Evolutionary conservation across 106 monocot genomes (phyloP), one percentile per base, ranked within the genome.

Genomic region (Cymbidium sinense): DNA sequence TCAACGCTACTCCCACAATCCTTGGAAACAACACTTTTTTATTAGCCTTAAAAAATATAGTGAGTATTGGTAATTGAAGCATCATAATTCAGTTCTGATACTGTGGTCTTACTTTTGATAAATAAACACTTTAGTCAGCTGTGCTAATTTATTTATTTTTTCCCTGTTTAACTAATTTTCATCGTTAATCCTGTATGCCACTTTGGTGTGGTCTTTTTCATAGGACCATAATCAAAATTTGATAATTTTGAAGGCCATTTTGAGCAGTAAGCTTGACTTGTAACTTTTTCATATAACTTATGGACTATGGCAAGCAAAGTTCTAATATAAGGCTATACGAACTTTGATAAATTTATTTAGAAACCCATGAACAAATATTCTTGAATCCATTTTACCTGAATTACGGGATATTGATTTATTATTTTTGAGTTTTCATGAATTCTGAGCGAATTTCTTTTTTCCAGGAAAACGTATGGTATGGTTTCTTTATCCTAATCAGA

Each of bases 401-500:
- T 36, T 20, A 39, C 37, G 39, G 23, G 34, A 44, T 11, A 44
- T 2, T 43, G 71, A 27, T 27, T 47, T 27, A 74, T 44, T 74
- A 13, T 27, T 74, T 2, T 74, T 44, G 44, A 44, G 2, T 74
- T 13, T 74, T 74, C 11, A 20, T 43, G 67, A 33, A 67, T 67
- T 67, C 67, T 33, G 33, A 67, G 34, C 4, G 27, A 25, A 21
- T 75, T 70, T 34, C 77, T 13, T 83, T 70, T 15, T 62, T 75
- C 37, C 83, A 98, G 96, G 96, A 47, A 92, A 90, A 83, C 75
- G 33, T 44, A 88, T 50, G 81, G 85, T 94, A 36, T 94, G 88
- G 86, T 82, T 98, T 74, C 81, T 98, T 15, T 98, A 98, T 86
- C 96, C 96, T 44, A 92, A 88, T 76, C 86, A 84, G 79, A 92